Base-by-base conservation (phyloP, 2,329 filamentous ascomycete species). In the Byssochlamys sp. region DNA sequence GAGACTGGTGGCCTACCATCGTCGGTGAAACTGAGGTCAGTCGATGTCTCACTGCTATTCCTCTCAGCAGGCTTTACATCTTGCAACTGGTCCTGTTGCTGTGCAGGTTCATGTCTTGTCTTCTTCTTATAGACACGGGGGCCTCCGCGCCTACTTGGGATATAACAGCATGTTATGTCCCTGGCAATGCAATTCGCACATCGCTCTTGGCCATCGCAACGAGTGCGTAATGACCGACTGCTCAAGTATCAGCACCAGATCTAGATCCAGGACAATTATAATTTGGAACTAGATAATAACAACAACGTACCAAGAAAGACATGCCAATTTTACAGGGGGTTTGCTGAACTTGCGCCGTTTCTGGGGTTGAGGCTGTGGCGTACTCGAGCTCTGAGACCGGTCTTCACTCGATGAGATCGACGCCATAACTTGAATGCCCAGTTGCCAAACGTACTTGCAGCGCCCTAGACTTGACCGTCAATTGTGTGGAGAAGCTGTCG, bases 301-400 rank as follows among this genome's bases (percentile, higher is more conserved):
- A n/a, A 52, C n/a, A 52, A 69, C 75, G 59, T 73, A 80, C 78
- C 78, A 80, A 55, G 77, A 74, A 57, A 80, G 71, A 62, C 78
- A 80, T 25, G 78, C 78, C 54, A 78, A 71, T 65, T 80, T 81
- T 28, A 80, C 78, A 1, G 78, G 78, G 53, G 78, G 78, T 26
- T 64, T 58, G 48, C 55, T 57, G 33, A 60, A 57, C 25, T 54
- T 58, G 25, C 52, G 55, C 25, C 49, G 49, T n/a, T 26, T 26
- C 12, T 51, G 49, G 25, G 49, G 25, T 26, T 26, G 25, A 24
- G 5, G 24, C 4, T 12, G 11, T 14, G 49, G 49, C 25, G 49
- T 26, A 12, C 12, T 28, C 27, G 49, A 51, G 25, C 7, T 51
- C 12, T 51, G 49, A 51, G 49, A 28, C 10, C 49, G 49, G 25